Percentiles rank a stretch among this genome's conserved stretches.
phyloP scores from a whole-genome alignment of 2,329 filamentous ascomycete species.

The Fusarium chaquense region DNA sequence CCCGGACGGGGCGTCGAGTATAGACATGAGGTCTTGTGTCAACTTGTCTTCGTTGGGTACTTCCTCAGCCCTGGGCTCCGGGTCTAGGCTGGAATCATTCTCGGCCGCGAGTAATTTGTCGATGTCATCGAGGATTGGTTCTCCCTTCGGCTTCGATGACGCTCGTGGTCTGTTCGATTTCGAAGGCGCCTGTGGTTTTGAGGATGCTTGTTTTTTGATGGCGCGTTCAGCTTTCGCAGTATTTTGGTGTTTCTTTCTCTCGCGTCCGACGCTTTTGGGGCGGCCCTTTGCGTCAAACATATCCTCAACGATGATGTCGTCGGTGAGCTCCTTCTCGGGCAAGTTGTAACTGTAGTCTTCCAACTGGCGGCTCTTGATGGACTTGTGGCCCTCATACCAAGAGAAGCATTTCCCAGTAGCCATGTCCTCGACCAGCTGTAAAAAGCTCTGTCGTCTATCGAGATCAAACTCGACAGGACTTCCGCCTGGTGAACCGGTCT shows the following conservation, averaged over 20 bases:
- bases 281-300: slow-evolving; percentile 28
- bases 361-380: slow-evolving; percentile 44
- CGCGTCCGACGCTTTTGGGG: slow-evolving; percentile 18
- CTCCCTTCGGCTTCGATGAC: not conserved
- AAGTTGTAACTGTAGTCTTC: slow-evolving; percentile 48
- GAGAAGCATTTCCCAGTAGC: slow-evolving; percentile 51
- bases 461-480: not conserved
- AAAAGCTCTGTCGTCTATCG: slow-evolving; percentile 36
- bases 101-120: slow-evolving; percentile 6
- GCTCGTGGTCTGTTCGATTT: not conserved
- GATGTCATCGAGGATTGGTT: slow-evolving; percentile 11
- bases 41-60: not conserved
- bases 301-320: slow-evolving; percentile 43
- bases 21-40: slow-evolving; percentile 2
- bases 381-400: slow-evolving; percentile 51
- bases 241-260: not conserved
- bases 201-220: not conserved
- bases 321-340: slow-evolving; percentile 42
- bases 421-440: slow-evolving; percentile 48
- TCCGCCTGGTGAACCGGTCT: slow-evolving; percentile 15
- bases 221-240: not conserved
- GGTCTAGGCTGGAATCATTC: not conserved
- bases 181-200: not conserved
- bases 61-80: not conserved
- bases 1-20: slow-evolving; percentile 4